These are phyloP conservation scores for Ustilago lituana DNA, from an alignment of 1,284 basidiomycete species.

Conservation along the genomic window DNA sequence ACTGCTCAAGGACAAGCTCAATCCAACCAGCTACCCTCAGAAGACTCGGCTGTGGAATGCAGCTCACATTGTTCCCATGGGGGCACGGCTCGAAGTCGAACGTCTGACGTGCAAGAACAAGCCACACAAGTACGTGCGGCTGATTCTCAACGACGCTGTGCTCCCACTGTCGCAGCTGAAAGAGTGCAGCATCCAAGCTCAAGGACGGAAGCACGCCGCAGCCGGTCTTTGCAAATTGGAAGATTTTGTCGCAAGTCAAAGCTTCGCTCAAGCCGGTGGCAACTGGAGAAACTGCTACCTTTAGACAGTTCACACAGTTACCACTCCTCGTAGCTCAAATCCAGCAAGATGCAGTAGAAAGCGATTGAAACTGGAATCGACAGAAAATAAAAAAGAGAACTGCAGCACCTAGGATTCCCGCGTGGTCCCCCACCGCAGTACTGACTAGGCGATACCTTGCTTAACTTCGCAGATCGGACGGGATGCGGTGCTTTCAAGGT, in stretches of 20 bases:
- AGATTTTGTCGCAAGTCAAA: conserved; percentile 23
- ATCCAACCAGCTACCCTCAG: background rate
- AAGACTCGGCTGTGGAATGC: conserved; percentile 14
- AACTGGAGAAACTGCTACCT: conserved; percentile 26
- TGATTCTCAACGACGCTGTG: conserved; percentile 19
- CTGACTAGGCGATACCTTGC: conserved; percentile 81
- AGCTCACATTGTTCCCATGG: conserved; percentile 23
- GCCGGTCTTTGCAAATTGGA: conserved; percentile 14
- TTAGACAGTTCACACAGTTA: no score
- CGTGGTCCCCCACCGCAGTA: conserved; percentile 85
- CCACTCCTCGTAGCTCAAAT: no score
- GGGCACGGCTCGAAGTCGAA: conserved; percentile 12
- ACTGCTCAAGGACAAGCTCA: conserved; percentile 15
- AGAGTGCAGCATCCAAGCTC: conserved; percentile 11
- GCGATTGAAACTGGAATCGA: no score
- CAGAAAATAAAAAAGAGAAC: background rate
- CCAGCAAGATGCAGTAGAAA: no score
- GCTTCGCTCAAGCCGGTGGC: conserved; percentile 25
- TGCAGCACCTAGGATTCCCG: conserved; percentile 72
- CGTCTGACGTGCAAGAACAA: conserved; percentile 12
- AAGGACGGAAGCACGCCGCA: conserved; percentile 12
- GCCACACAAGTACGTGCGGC: conserved; percentile 16
- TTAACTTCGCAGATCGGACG: conserved; percentile 83
- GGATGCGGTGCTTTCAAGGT: conserved; percentile 82
- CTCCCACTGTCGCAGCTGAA: conserved; percentile 11